These are phyloP conservation scores for Periconia sp. DNA, from an alignment of 2,329 filamentous ascomycete genomes.

Conservation along the genomic window DNA sequence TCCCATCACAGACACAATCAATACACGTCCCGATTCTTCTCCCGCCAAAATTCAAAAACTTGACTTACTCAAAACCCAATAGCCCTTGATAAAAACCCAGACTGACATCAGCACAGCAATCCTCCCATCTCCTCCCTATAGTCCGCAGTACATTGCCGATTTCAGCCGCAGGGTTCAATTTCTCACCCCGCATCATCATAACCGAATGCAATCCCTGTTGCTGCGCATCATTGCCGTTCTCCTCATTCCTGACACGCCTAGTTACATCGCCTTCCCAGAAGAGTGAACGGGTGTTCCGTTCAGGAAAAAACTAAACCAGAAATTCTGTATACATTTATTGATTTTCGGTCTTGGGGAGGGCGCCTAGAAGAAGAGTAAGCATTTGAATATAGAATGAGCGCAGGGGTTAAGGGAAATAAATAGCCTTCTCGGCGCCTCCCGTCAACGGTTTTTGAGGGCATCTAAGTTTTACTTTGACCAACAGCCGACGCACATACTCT, in stretches of 20 bases:
- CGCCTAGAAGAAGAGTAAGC: background rate
- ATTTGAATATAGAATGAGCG: too few relatives aligned
- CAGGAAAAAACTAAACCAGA: background rate
- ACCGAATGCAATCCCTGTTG: background rate
- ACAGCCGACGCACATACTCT: background rate
- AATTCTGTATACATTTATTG: background rate
- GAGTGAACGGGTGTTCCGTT: background rate
- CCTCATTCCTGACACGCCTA: background rate
- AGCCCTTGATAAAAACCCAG: too few relatives aligned
- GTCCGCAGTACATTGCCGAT: background rate
- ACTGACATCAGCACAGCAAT: too few relatives aligned
- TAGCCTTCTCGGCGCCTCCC: too few relatives aligned
- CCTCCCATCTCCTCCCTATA: too few relatives aligned
- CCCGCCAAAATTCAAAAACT: too few relatives aligned
- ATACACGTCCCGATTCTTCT: too few relatives aligned
- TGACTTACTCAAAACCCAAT: too few relatives aligned
- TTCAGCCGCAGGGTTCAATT: background rate
- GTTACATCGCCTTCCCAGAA: background rate
- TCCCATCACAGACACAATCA: too few relatives aligned
- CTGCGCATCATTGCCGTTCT: background rate
- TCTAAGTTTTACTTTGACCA: too few relatives aligned
- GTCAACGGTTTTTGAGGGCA: too few relatives aligned
- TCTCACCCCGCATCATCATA: background rate
- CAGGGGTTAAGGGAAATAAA: too few relatives aligned
- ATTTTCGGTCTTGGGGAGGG: background rate